Evolutionary conservation across 2,329 filamentous ascomycete species (phyloP).

Genomic region (Chaetomium globosum): DNA sequence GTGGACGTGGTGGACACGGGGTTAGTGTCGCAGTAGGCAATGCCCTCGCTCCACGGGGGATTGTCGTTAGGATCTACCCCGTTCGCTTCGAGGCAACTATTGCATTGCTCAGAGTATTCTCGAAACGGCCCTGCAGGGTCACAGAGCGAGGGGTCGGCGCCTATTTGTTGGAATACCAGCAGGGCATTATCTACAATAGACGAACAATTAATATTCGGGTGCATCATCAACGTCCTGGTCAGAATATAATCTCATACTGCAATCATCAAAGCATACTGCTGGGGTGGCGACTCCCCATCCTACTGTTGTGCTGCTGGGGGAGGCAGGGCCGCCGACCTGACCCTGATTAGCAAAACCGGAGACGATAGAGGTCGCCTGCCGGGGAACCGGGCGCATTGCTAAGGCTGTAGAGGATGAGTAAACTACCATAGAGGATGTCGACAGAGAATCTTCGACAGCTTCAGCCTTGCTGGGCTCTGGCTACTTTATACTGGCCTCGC

Average conservation of each 20-base stretch:
- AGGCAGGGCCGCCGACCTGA: not conserved
- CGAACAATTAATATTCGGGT: not conserved
- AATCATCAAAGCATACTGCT: constrained; percentile 1
- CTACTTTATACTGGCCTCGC: not conserved
- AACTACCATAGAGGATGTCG: not conserved
- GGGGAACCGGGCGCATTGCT: not conserved
- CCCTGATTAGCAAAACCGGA: too few relatives aligned
- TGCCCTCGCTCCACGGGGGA: not conserved
- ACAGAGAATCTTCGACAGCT: not conserved
- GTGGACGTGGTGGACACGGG: not conserved
- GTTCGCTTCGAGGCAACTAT: not conserved
- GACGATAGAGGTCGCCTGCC: not conserved
- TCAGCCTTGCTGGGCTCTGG: not conserved
- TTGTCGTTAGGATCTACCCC: not conserved
- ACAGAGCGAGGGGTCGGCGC: not conserved
- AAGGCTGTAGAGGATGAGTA: not conserved
- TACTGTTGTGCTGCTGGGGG: not conserved
- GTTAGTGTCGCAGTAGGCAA: not conserved
- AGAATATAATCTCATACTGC: not conserved
- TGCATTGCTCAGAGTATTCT: not conserved
- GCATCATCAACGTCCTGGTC: not conserved
- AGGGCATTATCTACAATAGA: not conserved
- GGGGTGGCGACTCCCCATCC: not conserved
- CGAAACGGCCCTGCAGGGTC: not conserved
- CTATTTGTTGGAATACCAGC: not conserved